Base-by-base conservation (phyloP, 176 grass and related monocot genomes). In the Musa schizocarpa region DNA sequence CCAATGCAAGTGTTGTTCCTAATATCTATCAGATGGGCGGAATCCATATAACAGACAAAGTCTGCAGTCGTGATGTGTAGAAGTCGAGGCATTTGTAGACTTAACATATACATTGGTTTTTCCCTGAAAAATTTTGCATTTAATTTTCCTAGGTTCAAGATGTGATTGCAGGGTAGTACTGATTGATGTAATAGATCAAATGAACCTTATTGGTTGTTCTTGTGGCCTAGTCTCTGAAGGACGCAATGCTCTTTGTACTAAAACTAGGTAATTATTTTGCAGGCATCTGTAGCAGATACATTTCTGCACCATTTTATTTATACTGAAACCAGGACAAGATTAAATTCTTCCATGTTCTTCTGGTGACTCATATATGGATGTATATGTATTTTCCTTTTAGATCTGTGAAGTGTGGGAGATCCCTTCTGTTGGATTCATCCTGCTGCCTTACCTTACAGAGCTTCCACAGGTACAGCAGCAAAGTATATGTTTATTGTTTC, bases 181-280 rank as follows among this genome's bases (percentile, higher is more conserved):
- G 10, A 50, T 50, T 51, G 68, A 70, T 70, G 19, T 50, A 21
- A 26, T 50, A 52, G 48, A 6, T 48, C 50, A 70, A 25, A 70
- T 70, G 48, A 50, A 69, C 6, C 29, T 70, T 51, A 70, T 70
- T 2, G 21, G 66, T 70, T n/a, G 68, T 20, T 70, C 68, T n/a
- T 26, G 11, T 9, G 26, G 26, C 26, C 65, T 19, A n/a, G 57
- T 61, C 57, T 19, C 6, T 61, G 57, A 43, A 65, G 23, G 63
- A 68, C n/a, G 5, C 1, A 4, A 6, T 51, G 13, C 21, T 49
- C 51, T 50, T 70, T 70, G 68, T 70, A 70, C 19, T 70, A 22
- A 52, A 68, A 70, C 48, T 70, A 70, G 43, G 12, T 70, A 50
- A 49, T 50, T 51, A 10, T 70, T 70, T 11, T 20, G 48, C 43